Evolutionary conservation across 441 rosid species (phyloP).

Genomic region (Erysimum cheiri): DNA sequence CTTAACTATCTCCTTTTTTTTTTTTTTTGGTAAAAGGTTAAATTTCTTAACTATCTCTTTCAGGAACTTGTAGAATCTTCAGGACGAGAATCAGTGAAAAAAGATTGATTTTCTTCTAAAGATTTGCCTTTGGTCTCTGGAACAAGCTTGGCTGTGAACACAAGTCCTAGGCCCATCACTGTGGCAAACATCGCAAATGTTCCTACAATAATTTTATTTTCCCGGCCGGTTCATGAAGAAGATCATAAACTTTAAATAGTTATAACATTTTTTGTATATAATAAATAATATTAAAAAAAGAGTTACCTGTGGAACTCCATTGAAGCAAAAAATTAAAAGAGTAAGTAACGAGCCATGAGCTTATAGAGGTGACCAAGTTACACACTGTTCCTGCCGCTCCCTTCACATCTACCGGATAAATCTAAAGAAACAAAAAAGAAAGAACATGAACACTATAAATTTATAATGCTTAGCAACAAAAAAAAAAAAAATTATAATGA

Average conservation of each 20-base stretch:
- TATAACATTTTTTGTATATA: neutral
- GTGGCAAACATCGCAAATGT: constrained; percentile 44
- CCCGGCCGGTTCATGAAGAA: neutral
- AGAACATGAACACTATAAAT: neutral
- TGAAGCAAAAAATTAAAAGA: constrained; percentile 38
- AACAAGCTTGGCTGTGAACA: constrained; percentile 42
- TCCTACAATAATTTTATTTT: constrained; percentile 38
- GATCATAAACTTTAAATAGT: neutral
- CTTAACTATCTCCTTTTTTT: too few relatives aligned
- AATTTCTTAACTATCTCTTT: too few relatives aligned
- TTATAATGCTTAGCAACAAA: too few relatives aligned
- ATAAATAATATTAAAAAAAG: neutral
- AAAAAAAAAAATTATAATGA: neutral
- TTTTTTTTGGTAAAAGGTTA: too few relatives aligned
- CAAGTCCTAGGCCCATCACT: constrained; percentile 16
- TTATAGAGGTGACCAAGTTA: constrained; percentile 29
- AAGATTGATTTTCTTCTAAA: constrained; percentile 49
- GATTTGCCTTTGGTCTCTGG: constrained; percentile 55
- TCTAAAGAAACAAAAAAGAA: neutral
- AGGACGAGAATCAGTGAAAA: constrained; percentile 25
- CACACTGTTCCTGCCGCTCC: constrained; percentile 44
- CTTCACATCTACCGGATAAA: constrained; percentile 37
- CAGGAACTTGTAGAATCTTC: constrained; percentile 4
- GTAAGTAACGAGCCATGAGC: constrained; percentile 40
- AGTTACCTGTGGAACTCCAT: constrained; percentile 40